Evolutionary conservation across 768 basidiomycete species (phyloP).

Genomic region (Boletus sp.): DNA sequence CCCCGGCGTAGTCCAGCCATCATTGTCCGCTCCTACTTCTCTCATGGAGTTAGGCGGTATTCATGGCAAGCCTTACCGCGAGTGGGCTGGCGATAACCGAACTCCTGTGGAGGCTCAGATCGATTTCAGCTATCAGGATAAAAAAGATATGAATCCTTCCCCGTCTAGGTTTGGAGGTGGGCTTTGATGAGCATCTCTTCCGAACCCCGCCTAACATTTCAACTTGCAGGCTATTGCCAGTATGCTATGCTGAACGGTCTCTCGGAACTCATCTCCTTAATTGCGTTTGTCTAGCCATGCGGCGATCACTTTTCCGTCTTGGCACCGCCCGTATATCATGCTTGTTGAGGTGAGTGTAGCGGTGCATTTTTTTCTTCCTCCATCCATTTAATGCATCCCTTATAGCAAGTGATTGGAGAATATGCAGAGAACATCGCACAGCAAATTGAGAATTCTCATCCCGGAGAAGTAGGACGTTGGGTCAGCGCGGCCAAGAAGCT

Average conservation of each 20-base stretch:
- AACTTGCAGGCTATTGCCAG: constrained; percentile 26
- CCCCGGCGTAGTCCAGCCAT: constrained; percentile 14
- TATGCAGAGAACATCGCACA: constrained; percentile 22
- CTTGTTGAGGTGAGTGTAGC: constrained; percentile 21
- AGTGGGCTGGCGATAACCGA: constrained; percentile 25
- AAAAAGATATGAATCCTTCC: constrained; percentile 24
- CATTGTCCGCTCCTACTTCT: constrained; percentile 1
- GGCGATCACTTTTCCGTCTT: constrained; percentile 21
- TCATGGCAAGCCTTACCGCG: constrained; percentile 24
- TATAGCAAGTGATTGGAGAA: constrained; percentile 29
- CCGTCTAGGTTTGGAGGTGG: constrained; percentile 29
- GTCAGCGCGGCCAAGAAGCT: constrained; percentile 19
- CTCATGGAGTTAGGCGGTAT: constrained; percentile 24
- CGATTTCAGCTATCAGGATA: constrained; percentile 19
- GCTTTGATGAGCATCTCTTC: neutral
- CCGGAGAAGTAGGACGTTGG: constrained; percentile 19
- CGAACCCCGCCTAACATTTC: neutral
- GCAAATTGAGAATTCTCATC: constrained; percentile 22
- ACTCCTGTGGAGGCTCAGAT: constrained; percentile 7
- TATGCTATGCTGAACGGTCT: constrained; percentile 2
- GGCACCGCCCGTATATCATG: constrained; percentile 30
- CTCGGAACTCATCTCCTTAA: neutral
- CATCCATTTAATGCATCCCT: neutral
- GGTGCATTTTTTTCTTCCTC: neutral
- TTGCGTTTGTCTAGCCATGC: constrained; percentile 12